These are phyloP conservation scores for Ulota crispa DNA, from an alignment of 225 moss, liverwort and hornwort genomes.

Conservation along the genomic window DNA sequence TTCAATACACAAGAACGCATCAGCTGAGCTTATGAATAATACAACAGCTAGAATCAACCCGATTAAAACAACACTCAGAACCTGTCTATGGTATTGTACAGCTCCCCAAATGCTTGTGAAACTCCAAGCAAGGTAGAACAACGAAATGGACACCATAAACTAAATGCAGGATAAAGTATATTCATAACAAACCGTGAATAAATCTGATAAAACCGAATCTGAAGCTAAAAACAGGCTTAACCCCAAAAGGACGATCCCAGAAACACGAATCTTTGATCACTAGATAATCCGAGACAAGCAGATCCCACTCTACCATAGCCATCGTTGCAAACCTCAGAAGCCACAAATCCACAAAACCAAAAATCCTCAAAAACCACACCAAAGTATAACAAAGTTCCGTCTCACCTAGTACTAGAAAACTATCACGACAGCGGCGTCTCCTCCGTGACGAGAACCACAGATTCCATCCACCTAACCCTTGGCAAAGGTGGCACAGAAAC, in stretches of 20 bases:
- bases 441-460: not conserved
- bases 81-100: not conserved
- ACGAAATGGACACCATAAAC: not conserved
- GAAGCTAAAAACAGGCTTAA: not conserved
- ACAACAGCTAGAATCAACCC: not conserved
- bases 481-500: not conserved
- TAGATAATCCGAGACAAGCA: not conserved
- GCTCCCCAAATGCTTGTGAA: not conserved
- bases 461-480: not conserved
- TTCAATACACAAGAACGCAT: not conserved
- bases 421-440: not conserved
- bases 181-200: not conserved
- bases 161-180: not conserved
- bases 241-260: not conserved
- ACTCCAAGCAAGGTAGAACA: not conserved
- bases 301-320: not conserved
- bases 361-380: no score
- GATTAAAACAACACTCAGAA: not conserved
- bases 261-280: not conserved
- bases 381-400: no score
- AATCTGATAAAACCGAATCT: not conserved
- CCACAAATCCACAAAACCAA: not conserved
- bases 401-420: slow-evolving; percentile 5
- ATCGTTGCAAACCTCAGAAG: no score
- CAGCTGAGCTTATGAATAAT: not conserved